Evolutionary conservation across 2,329 filamentous ascomycete genomes (phyloP), one percentile per base, ranked within the genome.

Genomic region (Parastagonospora nodorum): DNA sequence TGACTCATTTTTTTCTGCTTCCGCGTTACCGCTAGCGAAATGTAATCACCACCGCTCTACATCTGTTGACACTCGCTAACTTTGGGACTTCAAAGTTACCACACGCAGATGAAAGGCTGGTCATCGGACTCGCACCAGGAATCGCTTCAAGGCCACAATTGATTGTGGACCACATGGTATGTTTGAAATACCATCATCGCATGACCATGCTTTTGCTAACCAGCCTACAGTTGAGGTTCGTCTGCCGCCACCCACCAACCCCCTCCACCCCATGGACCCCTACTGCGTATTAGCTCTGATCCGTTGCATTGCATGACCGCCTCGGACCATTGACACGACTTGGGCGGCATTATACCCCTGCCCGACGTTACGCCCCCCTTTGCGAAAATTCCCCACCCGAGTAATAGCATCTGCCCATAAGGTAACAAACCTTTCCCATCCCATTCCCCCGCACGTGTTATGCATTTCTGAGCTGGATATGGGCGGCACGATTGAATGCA

Each of bases 41-140:
- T 60, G 63, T 66, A 66, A 66, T 63, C 57, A 62, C 60, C 63
- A 55, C 47, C 57, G 12, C 56, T 57, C 63, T 45, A 45, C 42
- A 28, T 32, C 45, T 48, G 16, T 24, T 24, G 19, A 24, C 19
- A 24, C 19, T 24, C 41, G 46, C 48, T 48, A 38, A 53, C 37
- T 30, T 42, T 53, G 52, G 52, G 50, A 58, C 55, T 44, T 47
- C n/a, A 32, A 35, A 38, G 32, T 49, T 29, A 48, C 29, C 8
- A 30, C 12, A 10, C 37, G n/a, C 39, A 48, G 45, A 48, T 11
- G 38, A 19, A 42, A 48, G 39, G 32, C 49, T 49, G 35, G 31
- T 48, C 56, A 59, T 14, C 58, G 56, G 36, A 55, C 42, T 46
- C 56, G 56, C 57, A 55, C 36, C 57, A 61, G 56, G 42, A 8